Evolutionary conservation across 1,139 yeast genomes (phyloP).

Genomic region (Groenewaldozyma sp.): DNA sequence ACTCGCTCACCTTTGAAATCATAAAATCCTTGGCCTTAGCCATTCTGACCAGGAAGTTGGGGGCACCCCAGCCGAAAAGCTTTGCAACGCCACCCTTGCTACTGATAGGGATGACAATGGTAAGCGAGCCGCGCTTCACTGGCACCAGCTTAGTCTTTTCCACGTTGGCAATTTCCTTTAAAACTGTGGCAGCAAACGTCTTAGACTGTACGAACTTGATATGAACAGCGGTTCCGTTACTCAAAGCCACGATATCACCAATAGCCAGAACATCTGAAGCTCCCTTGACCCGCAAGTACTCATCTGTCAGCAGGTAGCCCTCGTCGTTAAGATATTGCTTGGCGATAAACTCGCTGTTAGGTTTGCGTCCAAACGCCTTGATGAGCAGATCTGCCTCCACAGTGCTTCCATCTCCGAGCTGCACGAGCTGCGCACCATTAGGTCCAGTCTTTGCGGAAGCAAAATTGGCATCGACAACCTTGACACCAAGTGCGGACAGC

Average conservation of each 20-base stretch:
- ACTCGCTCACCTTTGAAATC: neutral
- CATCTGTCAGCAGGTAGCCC: constrained; percentile 17
- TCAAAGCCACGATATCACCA: constrained; percentile 20
- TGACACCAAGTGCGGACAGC: constrained; percentile 16
- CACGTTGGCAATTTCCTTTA: constrained; percentile 12
- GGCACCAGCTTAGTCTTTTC: constrained; percentile 8
- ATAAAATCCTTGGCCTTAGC: constrained; percentile 15
- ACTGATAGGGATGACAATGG: constrained; percentile 16
- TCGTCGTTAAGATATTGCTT: constrained; percentile 11
- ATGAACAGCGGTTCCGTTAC: constrained; percentile 14
- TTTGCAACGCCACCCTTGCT: constrained; percentile 18
- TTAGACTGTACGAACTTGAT: constrained; percentile 11
- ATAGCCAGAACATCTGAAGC: constrained; percentile 18
- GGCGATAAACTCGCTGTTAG: constrained; percentile 21
- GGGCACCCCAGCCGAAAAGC: constrained; percentile 16
- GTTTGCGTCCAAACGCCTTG: constrained; percentile 16
- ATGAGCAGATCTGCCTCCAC: constrained; percentile 15
- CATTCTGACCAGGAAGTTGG: constrained; percentile 14
- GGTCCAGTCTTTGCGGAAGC: constrained; percentile 8
- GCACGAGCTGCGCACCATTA: constrained; percentile 9
- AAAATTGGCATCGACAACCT: constrained; percentile 14
- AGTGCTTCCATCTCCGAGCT: constrained; percentile 14
- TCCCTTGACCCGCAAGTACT: constrained; percentile 18
- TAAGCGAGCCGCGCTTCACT: constrained; percentile 1
- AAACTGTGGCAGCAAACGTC: constrained; percentile 11